Evolutionary conservation across 2,329 filamentous ascomycete species (phyloP), one percentile per base, ranked within the genome.

Genomic region (Endocalyx cinctus): DNA sequence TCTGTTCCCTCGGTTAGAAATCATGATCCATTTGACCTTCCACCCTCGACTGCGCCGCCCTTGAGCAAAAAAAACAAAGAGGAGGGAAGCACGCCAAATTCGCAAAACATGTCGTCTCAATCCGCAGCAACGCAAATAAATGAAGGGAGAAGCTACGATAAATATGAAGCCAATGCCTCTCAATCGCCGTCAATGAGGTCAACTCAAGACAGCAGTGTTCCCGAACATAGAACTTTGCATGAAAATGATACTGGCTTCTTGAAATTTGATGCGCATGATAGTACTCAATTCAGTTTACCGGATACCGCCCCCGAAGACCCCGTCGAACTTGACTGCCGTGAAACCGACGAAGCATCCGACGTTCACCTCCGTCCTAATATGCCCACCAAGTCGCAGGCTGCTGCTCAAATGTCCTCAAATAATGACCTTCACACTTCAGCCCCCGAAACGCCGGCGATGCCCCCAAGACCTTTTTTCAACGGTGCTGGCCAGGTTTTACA

Each of bases 91-190:
- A n/a, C n/a, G n/a, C n/a, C n/a, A n/a, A n/a, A n/a, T n/a, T n/a
- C n/a, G n/a, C n/a, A n/a, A 25, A 62, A 69, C 19, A 54, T 53
- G 51, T 57, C 53, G n/a, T 72, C 70, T 10, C 66, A 69, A 35
- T 73, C n/a, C n/a, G n/a, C 72, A 8, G 69, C 69, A 2, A 79
- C 74, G 2, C 74, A 79, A 52, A 59, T 66, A 37, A 79, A 79
- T 43, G 65, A 69, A 27, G 72, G 64, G 29, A 68, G 74, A 23
- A 74, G 75, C 53, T 79, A 79, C 44, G 66, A 68, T 6, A 57
- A 63, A 43, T 62, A 69, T 54, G 39, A 43, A 38, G 41, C 52
- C 10, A 39, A 48, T 25, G 46, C 38, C 15, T 46, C 46, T 25
- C 49, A 48, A 25, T 38, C 43, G 31, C n/a, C 20, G 20, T n/a